Conservation (phyloP, 352 stramenopile genomes). For the Globisporangium nagaii region DNA sequence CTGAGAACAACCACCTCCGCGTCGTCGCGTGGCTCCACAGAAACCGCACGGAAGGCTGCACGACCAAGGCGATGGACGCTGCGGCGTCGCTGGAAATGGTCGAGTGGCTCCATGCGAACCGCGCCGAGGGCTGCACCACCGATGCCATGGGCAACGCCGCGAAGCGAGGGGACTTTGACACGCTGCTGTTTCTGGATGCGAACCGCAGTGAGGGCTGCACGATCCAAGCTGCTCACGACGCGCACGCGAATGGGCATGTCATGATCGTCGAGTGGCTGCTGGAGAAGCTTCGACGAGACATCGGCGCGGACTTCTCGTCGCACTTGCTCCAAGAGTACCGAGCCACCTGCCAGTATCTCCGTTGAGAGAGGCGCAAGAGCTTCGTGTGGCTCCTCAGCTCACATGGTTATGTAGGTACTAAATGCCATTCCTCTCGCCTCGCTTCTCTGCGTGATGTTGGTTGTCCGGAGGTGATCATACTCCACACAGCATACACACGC, state of each 20-base stretch:
- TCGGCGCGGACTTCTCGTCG: too few relatives aligned
- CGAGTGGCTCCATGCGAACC: neutral
- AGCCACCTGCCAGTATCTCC: too few relatives aligned
- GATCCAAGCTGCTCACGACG: neutral
- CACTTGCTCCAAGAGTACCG: too few relatives aligned
- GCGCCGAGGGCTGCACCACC: neutral
- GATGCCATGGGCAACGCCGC: neutral
- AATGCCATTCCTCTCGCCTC: too few relatives aligned
- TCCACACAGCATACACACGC: too few relatives aligned
- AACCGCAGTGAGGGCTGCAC: neutral
- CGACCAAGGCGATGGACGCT: neutral
- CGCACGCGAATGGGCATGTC: neutral
- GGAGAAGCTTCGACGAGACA: too few relatives aligned
- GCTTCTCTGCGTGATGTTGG: too few relatives aligned
- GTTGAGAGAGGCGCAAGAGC: too few relatives aligned
- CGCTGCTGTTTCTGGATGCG: neutral
- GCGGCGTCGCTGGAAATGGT: neutral
- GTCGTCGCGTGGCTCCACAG: conserved; percentile 13
- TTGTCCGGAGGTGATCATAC: too few relatives aligned
- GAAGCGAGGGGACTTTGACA: neutral
- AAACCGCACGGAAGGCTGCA: conserved; percentile 10
- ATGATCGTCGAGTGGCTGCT: neutral
- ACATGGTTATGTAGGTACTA: too few relatives aligned
- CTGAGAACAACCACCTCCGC: neutral
- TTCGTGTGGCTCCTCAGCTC: too few relatives aligned